Percentiles rank a stretch among this genome's conserved stretches.
Conservation (phyloP, 345 rosid species). For the Turnera subulata region DNA sequence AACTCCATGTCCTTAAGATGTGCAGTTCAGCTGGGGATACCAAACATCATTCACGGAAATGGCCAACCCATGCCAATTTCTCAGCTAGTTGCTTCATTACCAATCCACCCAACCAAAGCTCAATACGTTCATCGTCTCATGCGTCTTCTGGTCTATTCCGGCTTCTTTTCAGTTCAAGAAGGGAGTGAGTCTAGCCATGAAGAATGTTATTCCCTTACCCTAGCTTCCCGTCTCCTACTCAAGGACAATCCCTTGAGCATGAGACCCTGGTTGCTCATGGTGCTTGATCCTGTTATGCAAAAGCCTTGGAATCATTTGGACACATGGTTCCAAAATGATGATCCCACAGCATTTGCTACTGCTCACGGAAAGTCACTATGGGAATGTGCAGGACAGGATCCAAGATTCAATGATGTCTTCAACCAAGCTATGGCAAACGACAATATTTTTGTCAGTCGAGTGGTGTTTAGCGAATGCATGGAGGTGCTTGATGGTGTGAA, state of each 20-base stretch:
- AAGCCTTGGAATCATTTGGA: background rate
- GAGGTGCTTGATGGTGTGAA: constrained; percentile 14
- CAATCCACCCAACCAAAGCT: background rate
- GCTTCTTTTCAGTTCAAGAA: background rate
- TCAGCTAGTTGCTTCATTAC: background rate
- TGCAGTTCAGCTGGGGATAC: background rate
- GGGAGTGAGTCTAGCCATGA: no score
- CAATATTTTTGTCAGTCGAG: background rate
- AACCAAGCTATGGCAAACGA: constrained; percentile 19
- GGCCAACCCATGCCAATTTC: background rate
- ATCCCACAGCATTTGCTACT: no score
- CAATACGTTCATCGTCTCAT: background rate
- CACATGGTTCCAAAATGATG: no score
- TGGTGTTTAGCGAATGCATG: background rate
- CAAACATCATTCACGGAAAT: background rate
- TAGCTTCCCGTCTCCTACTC: no score
- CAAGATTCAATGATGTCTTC: no score
- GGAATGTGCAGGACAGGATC: no score
- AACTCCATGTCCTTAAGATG: no score
- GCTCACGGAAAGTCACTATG: no score
- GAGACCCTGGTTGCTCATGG: background rate
- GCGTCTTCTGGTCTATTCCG: background rate
- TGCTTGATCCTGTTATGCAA: constrained; percentile 6
- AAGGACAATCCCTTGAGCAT: background rate
- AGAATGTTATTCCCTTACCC: no score